These are phyloP conservation scores for Mycena olivaceomarginata DNA, from an alignment of 768 basidiomycete genomes.

Conservation along the genomic window DNA sequence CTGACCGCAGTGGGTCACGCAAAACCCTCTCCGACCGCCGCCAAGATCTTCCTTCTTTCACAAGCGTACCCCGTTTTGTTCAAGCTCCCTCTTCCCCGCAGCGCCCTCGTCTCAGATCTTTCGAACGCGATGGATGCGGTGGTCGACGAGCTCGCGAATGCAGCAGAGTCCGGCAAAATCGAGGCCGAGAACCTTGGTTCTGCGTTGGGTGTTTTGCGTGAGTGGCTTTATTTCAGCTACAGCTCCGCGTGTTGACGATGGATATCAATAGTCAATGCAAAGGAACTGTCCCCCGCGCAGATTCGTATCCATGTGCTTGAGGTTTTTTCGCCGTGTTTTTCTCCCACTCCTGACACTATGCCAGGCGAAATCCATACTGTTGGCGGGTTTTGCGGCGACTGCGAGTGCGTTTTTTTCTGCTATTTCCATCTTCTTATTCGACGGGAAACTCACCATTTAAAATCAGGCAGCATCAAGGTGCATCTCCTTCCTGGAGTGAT, in stretches of 20 bases:
- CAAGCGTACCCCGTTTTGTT: slow-evolving; percentile 11
- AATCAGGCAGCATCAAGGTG: slow-evolving; percentile 23
- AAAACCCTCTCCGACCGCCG: slow-evolving; percentile 1
- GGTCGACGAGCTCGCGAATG: not conserved
- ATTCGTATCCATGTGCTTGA: slow-evolving; percentile 18
- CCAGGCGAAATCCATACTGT: slow-evolving; percentile 24
- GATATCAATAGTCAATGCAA: not conserved
- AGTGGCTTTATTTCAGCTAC: not conserved
- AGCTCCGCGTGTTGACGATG: not conserved
- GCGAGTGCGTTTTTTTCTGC: slow-evolving; percentile 4
- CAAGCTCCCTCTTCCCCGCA: slow-evolving; percentile 29
- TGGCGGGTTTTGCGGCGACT: slow-evolving; percentile 24
- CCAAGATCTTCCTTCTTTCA: slow-evolving; percentile 19
- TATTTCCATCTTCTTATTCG: not conserved
- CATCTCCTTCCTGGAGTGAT: not conserved
- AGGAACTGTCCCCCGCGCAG: slow-evolving; percentile 14
- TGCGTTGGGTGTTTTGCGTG: slow-evolving; percentile 17
- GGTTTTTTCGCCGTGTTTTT: not conserved
- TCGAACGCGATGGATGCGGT: slow-evolving; percentile 25
- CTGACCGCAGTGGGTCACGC: slow-evolving; percentile 25
- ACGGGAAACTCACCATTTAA: not conserved
- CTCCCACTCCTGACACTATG: not conserved
- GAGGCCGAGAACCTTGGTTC: slow-evolving; percentile 14
- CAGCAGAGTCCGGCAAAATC: not conserved
- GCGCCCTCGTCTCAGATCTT: slow-evolving; percentile 16